Conservation (phyloP, 1,139 yeast species). For the Blastobotrys illinoisensis region DNA sequence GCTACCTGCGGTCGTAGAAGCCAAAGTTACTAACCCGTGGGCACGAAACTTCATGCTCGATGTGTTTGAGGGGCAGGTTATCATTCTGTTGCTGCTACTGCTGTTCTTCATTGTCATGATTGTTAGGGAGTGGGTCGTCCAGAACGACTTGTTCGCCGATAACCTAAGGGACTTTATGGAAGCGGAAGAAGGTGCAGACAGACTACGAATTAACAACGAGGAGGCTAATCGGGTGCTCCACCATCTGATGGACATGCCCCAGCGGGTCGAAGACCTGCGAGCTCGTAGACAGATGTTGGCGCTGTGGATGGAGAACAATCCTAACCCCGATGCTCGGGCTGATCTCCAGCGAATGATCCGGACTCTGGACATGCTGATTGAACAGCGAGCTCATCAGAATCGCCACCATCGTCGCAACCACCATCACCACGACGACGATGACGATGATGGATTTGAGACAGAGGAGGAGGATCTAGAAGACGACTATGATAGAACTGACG, state of each 20-base stretch:
- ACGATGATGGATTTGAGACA: conserved; percentile 15
- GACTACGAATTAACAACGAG: background rate
- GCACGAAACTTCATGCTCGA: conserved; percentile 14
- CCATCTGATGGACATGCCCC: background rate
- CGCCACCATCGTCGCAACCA: background rate
- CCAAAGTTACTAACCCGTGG: conserved; percentile 1
- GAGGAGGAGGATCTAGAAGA: conserved; percentile 11
- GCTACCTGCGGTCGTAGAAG: conserved; percentile 3
- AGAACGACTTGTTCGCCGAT: conserved; percentile 23
- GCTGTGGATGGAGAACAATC: background rate
- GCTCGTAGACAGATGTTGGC: background rate
- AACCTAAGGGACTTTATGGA: conserved; percentile 4
- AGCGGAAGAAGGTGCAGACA: background rate
- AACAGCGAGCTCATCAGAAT: background rate
- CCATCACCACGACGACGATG: background rate
- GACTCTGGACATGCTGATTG: background rate
- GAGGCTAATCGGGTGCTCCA: conserved; percentile 3
- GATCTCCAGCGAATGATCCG: background rate
- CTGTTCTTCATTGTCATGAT: conserved; percentile 29
- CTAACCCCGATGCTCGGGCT: background rate
- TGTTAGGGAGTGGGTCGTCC: conserved; percentile 36
- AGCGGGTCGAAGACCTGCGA: background rate
- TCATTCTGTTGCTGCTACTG: conserved; percentile 25
- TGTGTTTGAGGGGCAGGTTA: conserved; percentile 30
- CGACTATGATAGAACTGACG: background rate